Conservation (phyloP, 352 stramenopile species). For the Globisporangium canariense region DNA sequence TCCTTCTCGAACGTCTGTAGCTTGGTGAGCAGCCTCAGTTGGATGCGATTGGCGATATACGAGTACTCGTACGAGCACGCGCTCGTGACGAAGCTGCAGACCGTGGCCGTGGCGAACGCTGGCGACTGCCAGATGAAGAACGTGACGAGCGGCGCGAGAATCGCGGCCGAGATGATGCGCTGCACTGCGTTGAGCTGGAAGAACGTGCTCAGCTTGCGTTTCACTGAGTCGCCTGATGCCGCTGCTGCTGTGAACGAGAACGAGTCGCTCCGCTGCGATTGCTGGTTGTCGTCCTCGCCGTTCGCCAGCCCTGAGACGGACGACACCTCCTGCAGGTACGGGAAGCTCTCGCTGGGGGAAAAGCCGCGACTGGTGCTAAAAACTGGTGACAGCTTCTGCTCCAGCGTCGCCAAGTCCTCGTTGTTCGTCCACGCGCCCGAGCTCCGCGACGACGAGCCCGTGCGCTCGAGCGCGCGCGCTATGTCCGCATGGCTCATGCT, state of each 20-base stretch:
- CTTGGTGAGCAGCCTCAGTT: slow-evolving; percentile 37
- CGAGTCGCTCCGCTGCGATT: neutral
- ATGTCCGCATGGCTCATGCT: neutral
- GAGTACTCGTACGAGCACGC: slow-evolving; percentile 74
- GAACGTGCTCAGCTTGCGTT: slow-evolving; percentile 9
- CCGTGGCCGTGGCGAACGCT: slow-evolving; percentile 56
- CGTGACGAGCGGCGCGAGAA: slow-evolving; percentile 62
- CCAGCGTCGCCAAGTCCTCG: neutral
- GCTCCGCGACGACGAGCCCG: neutral
- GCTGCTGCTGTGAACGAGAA: neutral
- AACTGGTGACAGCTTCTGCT: neutral
- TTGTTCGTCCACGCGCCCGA: slow-evolving; percentile 4
- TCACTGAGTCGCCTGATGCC: no score
- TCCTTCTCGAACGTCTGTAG: slow-evolving; percentile 28
- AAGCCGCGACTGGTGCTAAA: neutral
- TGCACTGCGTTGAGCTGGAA: slow-evolving; percentile 52
- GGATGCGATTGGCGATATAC: slow-evolving; percentile 68
- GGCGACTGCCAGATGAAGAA: slow-evolving; percentile 76
- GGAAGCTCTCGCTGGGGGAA: slow-evolving; percentile 16
- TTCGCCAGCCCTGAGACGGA: neutral
- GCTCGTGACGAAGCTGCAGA: slow-evolving; percentile 64
- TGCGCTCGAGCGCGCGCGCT: neutral
- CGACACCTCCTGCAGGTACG: slow-evolving; percentile 11
- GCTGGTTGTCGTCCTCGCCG: neutral
- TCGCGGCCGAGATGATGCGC: slow-evolving; percentile 50